Base-by-base conservation (phyloP, 257 asterid species). In the Solanum microdontum region DNA sequence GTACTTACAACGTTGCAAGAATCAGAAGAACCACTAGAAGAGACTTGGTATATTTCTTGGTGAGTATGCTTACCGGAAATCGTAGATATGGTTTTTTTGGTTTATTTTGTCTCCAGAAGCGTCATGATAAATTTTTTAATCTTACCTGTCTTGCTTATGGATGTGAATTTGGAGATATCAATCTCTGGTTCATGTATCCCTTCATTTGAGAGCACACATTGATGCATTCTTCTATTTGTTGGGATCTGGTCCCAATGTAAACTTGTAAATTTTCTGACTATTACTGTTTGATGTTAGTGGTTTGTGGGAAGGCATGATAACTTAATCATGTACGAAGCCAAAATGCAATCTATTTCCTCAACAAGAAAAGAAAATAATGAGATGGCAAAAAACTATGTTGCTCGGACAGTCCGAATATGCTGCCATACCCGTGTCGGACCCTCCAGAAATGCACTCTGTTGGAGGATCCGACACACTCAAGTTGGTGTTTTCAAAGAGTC, bases 1-100 rank as follows among this genome's bases (percentile, higher is more conserved):
- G 92, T 87, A 88, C 90, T 70, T 89, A 88, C 90, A 89, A 91
- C 43, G 9, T 88, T 89, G 80, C 87, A 89, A 91, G 89, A 86
- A 75, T 89, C 91, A 88, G 94, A 91, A 72, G 91, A 88, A 87
- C 88, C 88, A 51, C 90, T 43, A 91, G 91, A 80, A 90, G 89
- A 87, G 85, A 87, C 83, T 86, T 48, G 93, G 88, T 88, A 72
- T 92, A 88, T 89, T 90, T 75, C 87, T 88, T 85, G 96, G 98
- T 94, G 94, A 95, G 98, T 93, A 75, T 66, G 88, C 45, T 21
- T 89, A n/a, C 48, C 76, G 21, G 58, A 26, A 77, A 80, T 86
- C 66, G 69, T 85, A 12, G 9, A 24, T 74, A 60, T 69, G 23
- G 48, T 64, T 83, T 13, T 45, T 76, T 58, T 66, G 90, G 23